Conservation (phyloP, 2,329 filamentous ascomycete species). For the Paecilomyces sp. region DNA sequence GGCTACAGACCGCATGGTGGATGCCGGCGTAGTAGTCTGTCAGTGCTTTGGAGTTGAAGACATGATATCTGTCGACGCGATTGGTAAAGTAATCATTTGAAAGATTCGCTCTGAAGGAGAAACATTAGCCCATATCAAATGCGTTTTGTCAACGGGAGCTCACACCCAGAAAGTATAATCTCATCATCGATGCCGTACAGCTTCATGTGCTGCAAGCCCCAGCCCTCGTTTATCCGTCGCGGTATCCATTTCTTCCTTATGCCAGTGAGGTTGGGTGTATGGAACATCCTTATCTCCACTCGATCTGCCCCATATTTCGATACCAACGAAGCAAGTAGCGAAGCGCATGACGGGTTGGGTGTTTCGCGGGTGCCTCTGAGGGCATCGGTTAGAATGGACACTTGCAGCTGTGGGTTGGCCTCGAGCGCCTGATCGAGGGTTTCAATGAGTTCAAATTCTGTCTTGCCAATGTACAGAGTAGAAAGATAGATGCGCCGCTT, state of each 20-base stretch:
- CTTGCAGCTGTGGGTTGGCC: constrained; percentile 64
- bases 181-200: constrained; percentile 93
- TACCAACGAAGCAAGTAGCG: constrained; percentile 76
- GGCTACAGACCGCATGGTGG: constrained; percentile 66
- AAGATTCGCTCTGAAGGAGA: constrained; percentile 62
- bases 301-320: constrained; percentile 73
- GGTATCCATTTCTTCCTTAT: constrained; percentile 77
- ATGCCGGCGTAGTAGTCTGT: constrained; percentile 76
- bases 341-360: constrained; percentile 78
- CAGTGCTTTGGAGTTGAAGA: constrained; percentile 72
- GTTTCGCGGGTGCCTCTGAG: constrained; percentile 87
- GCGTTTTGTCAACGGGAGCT: neutral
- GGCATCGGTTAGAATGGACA: constrained; percentile 88
- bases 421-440: constrained; percentile 69
- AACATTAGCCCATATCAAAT: constrained; percentile 4
- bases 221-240: constrained; percentile 90
- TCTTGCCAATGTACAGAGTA: constrained; percentile 94
- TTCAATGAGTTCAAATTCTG: constrained; percentile 78
- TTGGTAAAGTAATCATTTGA: constrained; percentile 95
- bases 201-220: constrained; percentile 99
- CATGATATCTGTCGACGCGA: constrained; percentile 86
- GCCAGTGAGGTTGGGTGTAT: constrained; percentile 91
- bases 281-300: constrained; percentile 94
- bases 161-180: constrained; percentile 82
- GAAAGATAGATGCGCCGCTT: constrained; percentile 79